Evolutionary conservation across 192 early-diverging fungal species (phyloP), one percentile per base, ranked within the genome.

Genomic region (Coemansia guatemalensis): DNA sequence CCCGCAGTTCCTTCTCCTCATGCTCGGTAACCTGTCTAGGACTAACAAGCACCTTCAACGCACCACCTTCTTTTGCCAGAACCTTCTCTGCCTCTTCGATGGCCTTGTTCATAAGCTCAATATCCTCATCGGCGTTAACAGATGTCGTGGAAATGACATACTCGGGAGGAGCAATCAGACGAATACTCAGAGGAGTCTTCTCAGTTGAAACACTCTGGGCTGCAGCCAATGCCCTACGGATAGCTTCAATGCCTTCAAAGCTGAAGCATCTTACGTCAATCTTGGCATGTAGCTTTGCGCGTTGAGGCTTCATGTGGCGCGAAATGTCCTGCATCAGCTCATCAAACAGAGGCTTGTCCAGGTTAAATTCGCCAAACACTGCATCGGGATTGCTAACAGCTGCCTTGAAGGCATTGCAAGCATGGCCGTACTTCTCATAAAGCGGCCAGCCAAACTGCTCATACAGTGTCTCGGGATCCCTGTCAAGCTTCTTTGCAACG

Each of bases 391-490:
- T 88, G 87, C 72, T 83, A 56, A 97, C 87, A 22, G 95, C 95
- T 48, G 90, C 64, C 84, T 97, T 97, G 84, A 99, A 99, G 6
- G 94, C 97, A 75, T 96, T 93, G 58, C 90, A 97, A 27, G 97
- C 97, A 68, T 98, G 97, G 17, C 94, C 94, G 68, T 94, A 97
- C 84, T 95, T 91, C 75, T 81, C 84, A 73, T 99, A 97, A 55
- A 99, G 83, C 29, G 95, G 94, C 97, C 97, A 99, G 7, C 90
- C 92, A 67, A 95, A 85, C 60, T 85, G 70, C 39, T 87, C 80
- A 68, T 97, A 95, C 20, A 97, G 84, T 1, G 90, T 85, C 71
- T 96, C 90, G 48, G 97, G 76, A n/a, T 87, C 85, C 58, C 86
- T 78, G 62, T 88, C 88, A 25, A 89, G 78, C 82, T 90, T 92